Evolutionary conservation across 805 yeast genomes (phyloP).

Genomic region (Tetrapisispora fleetii): DNA sequence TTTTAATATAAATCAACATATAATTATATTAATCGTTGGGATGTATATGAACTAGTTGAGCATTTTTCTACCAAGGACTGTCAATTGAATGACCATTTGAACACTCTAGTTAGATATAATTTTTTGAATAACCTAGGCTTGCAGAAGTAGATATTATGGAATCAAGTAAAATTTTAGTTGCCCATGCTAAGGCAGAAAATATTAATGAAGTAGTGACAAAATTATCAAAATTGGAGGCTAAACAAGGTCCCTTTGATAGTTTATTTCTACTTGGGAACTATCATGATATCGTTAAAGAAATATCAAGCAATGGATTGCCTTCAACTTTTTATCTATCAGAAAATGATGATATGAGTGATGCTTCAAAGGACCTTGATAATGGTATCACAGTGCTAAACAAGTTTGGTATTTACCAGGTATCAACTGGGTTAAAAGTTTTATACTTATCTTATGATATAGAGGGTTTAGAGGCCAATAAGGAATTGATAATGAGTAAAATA

Average conservation of each 20-base stretch:
- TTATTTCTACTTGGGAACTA: constrained; percentile 45
- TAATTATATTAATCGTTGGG: no score
- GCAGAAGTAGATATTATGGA: not conserved
- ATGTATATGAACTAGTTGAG: no score
- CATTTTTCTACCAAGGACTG: no score
- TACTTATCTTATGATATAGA: constrained; percentile 31
- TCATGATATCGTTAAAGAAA: constrained; percentile 1
- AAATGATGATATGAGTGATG: constrained; percentile 6
- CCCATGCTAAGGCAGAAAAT: constrained; percentile 11
- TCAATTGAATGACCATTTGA: no score
- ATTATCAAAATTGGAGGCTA: constrained; percentile 40
- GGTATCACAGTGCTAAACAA: constrained; percentile 29
- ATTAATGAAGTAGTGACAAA: constrained; percentile 32
- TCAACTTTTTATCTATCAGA: constrained; percentile 6
- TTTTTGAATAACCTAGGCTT: no score
- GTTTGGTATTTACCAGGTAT: constrained; percentile 32
- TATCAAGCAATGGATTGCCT: constrained; percentile 13
- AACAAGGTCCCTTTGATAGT: constrained; percentile 59
- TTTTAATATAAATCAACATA: no score
- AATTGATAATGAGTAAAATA: constrained; percentile 16
- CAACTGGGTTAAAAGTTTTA: constrained; percentile 40
- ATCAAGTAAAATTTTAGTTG: constrained; percentile 8
- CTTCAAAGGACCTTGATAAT: constrained; percentile 5
- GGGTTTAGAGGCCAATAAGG: constrained; percentile 14
- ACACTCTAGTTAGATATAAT: no score